Conservation (phyloP, 768 basidiomycete species). For the button mushroom (Agaricus bisporus) region DNA sequence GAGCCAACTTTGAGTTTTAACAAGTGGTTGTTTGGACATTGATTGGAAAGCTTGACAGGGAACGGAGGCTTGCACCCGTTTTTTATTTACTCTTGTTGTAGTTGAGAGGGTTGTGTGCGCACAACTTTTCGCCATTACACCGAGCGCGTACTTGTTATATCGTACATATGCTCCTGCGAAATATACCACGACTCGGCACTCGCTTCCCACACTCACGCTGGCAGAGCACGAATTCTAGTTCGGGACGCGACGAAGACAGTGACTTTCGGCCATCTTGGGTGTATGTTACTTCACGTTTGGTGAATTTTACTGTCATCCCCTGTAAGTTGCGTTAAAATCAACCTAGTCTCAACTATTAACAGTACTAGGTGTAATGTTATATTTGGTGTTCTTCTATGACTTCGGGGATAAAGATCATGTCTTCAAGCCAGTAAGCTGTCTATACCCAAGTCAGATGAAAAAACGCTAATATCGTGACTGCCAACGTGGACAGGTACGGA, state of each 20-base stretch:
- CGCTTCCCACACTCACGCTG: neutral
- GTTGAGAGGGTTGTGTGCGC: neutral
- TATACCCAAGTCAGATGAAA: conserved; percentile 8
- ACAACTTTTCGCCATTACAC: neutral
- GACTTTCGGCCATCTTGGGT: conserved; percentile 63
- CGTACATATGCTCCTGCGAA: neutral
- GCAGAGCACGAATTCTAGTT: neutral
- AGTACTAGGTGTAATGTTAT: conserved; percentile 42
- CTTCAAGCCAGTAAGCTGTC: conserved; percentile 48
- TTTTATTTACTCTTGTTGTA: neutral
- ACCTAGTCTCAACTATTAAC: neutral
- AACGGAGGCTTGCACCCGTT: no score
- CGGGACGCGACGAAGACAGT: conserved; percentile 15
- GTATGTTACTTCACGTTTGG: conserved; percentile 42
- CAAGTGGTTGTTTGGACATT: no score
- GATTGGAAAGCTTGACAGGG: no score
- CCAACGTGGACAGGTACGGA: conserved; percentile 36
- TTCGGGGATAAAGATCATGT: conserved; percentile 70
- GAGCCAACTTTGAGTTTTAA: no score
- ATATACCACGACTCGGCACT: neutral
- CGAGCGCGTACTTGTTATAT: neutral
- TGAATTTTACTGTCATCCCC: conserved; percentile 52
- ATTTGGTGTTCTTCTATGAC: conserved; percentile 57
- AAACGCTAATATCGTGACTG: neutral
- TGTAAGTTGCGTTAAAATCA: conserved; percentile 27